Base-by-base conservation (phyloP, 1,139 yeast species). In the Protomyces gravidus region DNA sequence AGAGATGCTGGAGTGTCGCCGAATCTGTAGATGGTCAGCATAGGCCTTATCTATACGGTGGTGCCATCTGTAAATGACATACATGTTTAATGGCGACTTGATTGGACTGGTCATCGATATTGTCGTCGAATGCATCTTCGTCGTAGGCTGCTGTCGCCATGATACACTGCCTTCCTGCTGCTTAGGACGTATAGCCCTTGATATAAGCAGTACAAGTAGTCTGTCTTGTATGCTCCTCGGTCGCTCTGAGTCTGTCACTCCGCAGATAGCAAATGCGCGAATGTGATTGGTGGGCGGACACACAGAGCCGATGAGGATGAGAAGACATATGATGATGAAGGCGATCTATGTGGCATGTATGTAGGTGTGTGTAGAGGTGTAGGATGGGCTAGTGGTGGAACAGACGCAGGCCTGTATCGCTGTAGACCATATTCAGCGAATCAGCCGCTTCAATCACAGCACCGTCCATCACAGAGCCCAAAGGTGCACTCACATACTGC, bases 401-500 rank as follows among this genome's bases (percentile, higher is more conserved):
- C 74, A 92, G 79, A 73, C 98, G 89, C 71, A 92, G 89, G 73
- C 96, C 90, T 78, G 90, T 89, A 77, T 89, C 97, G 67, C 89
- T 90, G 72, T 90, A 89, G 68, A 89, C 95, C 67, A 90, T 78
- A 71, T 83, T 86, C 71, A 83, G 82, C 62, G 94, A 82, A 75
- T 92, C 94, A 67, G 98, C 98, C 68, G 97, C 96, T 67, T 84
- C 87, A 68, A 92, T 84, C 53, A 92, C 98, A 62, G 92, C 96
- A 79, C 87, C 85, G 76, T 92, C 98, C 90, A 89, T 92, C 65
- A 94, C 97, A 17, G 97, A 89, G 58, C 98, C 98, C 59, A 95
- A 82, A 64, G 98, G 96, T 58, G 98, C 98, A 68, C 96, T 95
- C 71, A 92, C 80, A 77, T 78, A 92, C 76, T 87, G 89, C 68